Percentiles rank a stretch among this genome's conserved stretches.
Conservation (phyloP, 352 stramenopile species). For the Phytopythium oedochilum region DNA sequence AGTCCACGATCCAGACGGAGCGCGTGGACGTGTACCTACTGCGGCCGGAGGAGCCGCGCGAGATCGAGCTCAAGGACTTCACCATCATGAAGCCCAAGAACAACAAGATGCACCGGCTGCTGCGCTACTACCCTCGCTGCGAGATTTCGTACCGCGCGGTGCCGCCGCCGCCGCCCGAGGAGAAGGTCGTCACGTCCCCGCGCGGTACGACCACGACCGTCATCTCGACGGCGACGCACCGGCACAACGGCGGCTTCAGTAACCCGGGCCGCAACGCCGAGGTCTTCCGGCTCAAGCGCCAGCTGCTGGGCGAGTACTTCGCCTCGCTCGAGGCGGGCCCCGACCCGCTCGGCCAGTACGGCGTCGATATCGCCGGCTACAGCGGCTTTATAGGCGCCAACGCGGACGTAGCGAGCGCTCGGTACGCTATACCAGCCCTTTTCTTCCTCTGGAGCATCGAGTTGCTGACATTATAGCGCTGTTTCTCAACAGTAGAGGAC, state of each 20-base stretch:
- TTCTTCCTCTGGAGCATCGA: not conserved
- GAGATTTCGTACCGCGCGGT: constrained; percentile 72
- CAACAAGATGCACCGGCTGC: constrained; percentile 67
- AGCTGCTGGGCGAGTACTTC: constrained; percentile 57
- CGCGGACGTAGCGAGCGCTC: not conserved
- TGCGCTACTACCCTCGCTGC: constrained; percentile 58
- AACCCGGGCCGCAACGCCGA: constrained; percentile 67
- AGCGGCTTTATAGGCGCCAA: not conserved
- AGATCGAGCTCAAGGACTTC: constrained; percentile 71
- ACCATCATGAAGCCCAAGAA: constrained; percentile 84
- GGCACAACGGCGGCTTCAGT: constrained; percentile 69
- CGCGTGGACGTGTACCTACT: constrained; percentile 73
- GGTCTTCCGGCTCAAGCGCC: constrained; percentile 64
- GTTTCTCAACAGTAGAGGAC: constrained; percentile 5
- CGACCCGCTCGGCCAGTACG: not conserved
- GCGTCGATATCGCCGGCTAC: not conserved
- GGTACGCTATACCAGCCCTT: not conserved
- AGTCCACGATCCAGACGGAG: constrained; percentile 35
- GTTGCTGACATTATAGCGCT: not conserved
- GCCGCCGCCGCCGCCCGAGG: constrained; percentile 39
- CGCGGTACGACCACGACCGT: constrained; percentile 42
- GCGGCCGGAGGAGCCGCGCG: constrained; percentile 50
- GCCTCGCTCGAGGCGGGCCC: constrained; percentile 11
- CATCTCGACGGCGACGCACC: constrained; percentile 30
- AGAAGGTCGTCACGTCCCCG: constrained; percentile 50